Evolutionary conservation across 805 yeast genomes (phyloP), one percentile per base, ranked within the genome.

Genomic region (Pichia gijzeniarum): DNA sequence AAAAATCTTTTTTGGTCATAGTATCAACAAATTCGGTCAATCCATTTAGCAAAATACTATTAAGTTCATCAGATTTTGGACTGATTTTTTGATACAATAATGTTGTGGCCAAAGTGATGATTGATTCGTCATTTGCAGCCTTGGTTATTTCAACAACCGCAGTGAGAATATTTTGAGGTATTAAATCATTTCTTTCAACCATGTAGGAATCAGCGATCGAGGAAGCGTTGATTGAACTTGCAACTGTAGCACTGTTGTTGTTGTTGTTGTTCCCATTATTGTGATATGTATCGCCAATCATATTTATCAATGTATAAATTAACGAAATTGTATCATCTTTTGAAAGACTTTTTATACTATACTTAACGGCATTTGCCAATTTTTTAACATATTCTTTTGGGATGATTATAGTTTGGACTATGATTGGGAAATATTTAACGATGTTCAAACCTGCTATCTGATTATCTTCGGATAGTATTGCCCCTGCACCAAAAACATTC

Each of bases 241-340:
- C 43, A 9, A 40, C 30, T n/a, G 16, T 16, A 16, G 14, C 21
- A 28, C n/a, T 38, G 13, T 38, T 38, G 20, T 18, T 4, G 19
- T 20, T 21, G 10, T 25, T 38, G 25, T 31, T 28, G 14, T 38
- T 38, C 5, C 47, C 40, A 16, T 42, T 43, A 9, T 52, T 43
- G 40, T 9, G 51, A 48, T 1, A 51, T 47, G 13, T 14, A 74
- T 80, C 43, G 71, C 76, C 42, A 28, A 91, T 65, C 48, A 85
- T 62, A 59, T 93, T 93, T 17, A 85, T 79, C 51, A 91, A 71
- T 0, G 95, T 80, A 64, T 93, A 93, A 42, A 93, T 79, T 1
- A 91, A 76, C 7, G 95, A 82, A 8, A 89, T 85, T 19, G 85
- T 80, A 1, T 86, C 78, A 58, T 89, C 96, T 57, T 88, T 91